Base-by-base conservation (phyloP, 306 rosid species). In the Cucumis cinereus region DNA sequence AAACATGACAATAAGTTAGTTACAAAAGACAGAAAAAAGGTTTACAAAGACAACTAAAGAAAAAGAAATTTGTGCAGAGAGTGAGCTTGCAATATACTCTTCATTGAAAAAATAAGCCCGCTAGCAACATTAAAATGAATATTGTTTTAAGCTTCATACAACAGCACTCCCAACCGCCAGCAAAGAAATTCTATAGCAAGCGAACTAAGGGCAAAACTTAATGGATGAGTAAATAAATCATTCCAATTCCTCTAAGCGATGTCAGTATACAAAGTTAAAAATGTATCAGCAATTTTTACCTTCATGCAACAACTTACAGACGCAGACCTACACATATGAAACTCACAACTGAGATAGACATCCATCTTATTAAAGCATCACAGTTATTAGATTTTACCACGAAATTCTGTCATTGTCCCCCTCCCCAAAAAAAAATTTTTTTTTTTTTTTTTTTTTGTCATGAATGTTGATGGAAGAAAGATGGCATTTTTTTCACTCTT, bases 1-100 rank as follows among this genome's bases (percentile, higher is more conserved):
- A 85, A 22, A 82, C 36, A 81, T 17, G 77, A 74, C 75, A 28
- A 54, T 8, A 81, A 73, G 78, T 80, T 63, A 79, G 62, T 71
- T 47, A 62, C 30, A 41, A 30, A 15, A 67, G 17, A 43, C 0
- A 26, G 13, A 30, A 36, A 36, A 36, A 36, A 36, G 56, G 23
- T 22, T 43, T 13, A n/a, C 50, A 6, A 41, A 45, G 17, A 70
- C 75, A 45, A 70, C 40, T 17, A 70, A 4, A 26, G 75, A 24
- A 30, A 64, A 19, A 49, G 3, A n/a, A 70, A 4, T 4, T 14
- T 2, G 38, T 23, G n/a, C 26, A 45, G 4, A 24, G 23, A 71
- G 55, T n/a, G 36, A 49, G 10, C 15, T 24, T 26, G 75, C 40
- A 17, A 2, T 23, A 24, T 71, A 24, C 9, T 47, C 23, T 24